Evolutionary conservation across 768 basidiomycete genomes (phyloP).

Genomic region (Ramaria sp.): DNA sequence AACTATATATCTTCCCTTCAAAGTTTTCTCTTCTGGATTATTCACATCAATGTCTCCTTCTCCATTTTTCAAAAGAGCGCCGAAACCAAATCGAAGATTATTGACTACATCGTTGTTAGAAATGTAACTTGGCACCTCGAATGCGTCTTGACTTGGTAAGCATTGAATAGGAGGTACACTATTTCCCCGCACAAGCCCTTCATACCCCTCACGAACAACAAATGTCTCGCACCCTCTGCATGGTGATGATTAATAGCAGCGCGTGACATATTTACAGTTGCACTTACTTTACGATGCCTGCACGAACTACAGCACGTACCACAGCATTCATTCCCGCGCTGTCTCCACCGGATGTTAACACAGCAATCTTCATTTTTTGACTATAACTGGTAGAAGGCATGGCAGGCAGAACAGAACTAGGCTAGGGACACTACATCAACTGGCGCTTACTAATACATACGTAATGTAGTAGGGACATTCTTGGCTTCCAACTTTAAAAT

Average conservation of each 20-base stretch:
- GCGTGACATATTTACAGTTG: neutral
- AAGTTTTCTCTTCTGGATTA: slow-evolving; percentile 49
- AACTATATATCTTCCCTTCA: slow-evolving; percentile 89
- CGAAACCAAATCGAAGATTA: slow-evolving; percentile 78
- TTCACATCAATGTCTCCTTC: slow-evolving; percentile 48
- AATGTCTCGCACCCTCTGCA: slow-evolving; percentile 88
- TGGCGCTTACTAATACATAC: neutral
- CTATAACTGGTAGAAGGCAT: slow-evolving; percentile 1
- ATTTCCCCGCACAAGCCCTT: slow-evolving; percentile 95
- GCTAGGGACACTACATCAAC: too few relatives aligned
- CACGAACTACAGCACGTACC: slow-evolving; percentile 88
- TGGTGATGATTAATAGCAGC: neutral
- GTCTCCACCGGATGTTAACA: slow-evolving; percentile 94
- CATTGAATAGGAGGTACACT: slow-evolving; percentile 21
- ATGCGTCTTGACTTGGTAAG: slow-evolving; percentile 11
- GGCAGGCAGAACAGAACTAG: neutral
- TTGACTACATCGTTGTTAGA: slow-evolving; percentile 31
- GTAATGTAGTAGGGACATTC: neutral
- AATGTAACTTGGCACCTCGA: slow-evolving; percentile 17
- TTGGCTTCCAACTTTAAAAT: neutral
- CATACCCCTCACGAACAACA: slow-evolving; percentile 97
- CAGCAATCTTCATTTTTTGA: slow-evolving; percentile 71
- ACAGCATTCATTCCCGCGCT: slow-evolving; percentile 97
- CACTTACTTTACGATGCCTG: slow-evolving; percentile 77
- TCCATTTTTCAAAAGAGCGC: slow-evolving; percentile 64